Evolutionary conservation across 1,284 basidiomycete genomes (phyloP).

Genomic region (Ganoderma sp.): DNA sequence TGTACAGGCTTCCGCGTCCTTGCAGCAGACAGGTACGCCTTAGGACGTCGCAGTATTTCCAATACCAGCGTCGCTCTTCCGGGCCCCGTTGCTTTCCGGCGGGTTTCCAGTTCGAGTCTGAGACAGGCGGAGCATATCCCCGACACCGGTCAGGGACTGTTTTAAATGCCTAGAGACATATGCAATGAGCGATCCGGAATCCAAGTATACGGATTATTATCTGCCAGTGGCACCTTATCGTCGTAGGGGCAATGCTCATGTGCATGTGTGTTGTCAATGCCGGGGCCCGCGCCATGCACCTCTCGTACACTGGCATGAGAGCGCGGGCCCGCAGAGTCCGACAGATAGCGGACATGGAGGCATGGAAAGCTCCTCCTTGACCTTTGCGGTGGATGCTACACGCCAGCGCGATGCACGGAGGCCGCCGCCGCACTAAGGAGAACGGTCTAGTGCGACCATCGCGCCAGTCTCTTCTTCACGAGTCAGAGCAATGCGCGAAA

Average conservation of each 20-base stretch:
- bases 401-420: background rate
- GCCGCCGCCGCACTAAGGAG: background rate
- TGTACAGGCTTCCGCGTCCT: background rate
- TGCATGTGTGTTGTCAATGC: background rate
- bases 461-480: background rate
- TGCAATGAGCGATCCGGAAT: background rate
- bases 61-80: background rate
- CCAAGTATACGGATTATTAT: background rate
- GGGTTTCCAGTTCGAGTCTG: background rate
- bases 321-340: background rate
- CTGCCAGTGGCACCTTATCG: background rate
- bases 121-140: background rate
- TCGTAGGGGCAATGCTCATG: background rate
- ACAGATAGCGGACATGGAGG: background rate
- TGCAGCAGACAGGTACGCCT: background rate
- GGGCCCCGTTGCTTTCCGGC: background rate
- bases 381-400: background rate
- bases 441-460: background rate
- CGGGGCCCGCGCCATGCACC: background rate
- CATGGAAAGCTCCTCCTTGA: background rate
- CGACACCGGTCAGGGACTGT: background rate
- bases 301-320: background rate
- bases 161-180: background rate
- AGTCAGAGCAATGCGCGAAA: background rate
- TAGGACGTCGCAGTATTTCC: background rate